phyloP scores from a whole-genome alignment of 805 yeast species.

The Ogataea paraovalis region DNA sequence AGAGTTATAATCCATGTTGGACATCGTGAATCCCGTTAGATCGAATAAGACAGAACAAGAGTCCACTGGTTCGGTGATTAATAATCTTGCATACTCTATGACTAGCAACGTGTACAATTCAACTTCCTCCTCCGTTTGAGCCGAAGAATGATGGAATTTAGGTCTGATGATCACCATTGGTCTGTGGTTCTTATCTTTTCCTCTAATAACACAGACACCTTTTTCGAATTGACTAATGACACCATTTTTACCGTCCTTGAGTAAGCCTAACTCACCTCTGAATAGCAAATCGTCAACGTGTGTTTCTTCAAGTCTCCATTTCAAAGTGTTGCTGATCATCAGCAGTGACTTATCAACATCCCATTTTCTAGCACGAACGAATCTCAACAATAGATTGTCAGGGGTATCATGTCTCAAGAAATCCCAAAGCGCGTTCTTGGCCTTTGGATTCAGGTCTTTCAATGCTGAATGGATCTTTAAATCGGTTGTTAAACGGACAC shows the following conservation, averaged over 20 bases:
- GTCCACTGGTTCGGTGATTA: conserved; percentile 71
- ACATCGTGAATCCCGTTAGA: conserved; percentile 76
- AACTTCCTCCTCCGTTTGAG: conserved; percentile 65
- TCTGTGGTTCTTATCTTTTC: conserved; percentile 66
- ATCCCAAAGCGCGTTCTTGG: conserved; percentile 52
- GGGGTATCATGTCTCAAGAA: conserved; percentile 73
- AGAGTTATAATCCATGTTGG: conserved; percentile 90
- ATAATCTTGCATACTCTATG: conserved; percentile 79
- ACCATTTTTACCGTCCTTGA: conserved; percentile 40
- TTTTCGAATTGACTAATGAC: conserved; percentile 52
- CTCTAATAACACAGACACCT: conserved; percentile 72
- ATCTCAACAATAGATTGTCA: conserved; percentile 73
- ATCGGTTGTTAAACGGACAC: conserved; percentile 28
- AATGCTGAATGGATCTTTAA: conserved; percentile 45
- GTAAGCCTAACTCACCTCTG: conserved; percentile 68
- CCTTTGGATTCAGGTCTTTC: conserved; percentile 48
- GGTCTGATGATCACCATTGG: conserved; percentile 84
- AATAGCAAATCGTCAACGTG: conserved; percentile 58
- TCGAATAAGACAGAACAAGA: conserved; percentile 84
- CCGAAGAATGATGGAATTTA: conserved; percentile 64
- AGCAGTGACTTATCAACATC: conserved; percentile 60
- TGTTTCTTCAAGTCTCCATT: conserved; percentile 67
- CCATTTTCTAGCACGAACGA: conserved; percentile 85
- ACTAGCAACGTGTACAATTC: conserved; percentile 69
- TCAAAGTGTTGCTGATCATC: conserved; percentile 69